A percentile compares a stretch with the other conserved stretches of the same genome.
Conservation (phyloP, 768 basidiomycete species). For the Fistulinella prunicolor region DNA sequence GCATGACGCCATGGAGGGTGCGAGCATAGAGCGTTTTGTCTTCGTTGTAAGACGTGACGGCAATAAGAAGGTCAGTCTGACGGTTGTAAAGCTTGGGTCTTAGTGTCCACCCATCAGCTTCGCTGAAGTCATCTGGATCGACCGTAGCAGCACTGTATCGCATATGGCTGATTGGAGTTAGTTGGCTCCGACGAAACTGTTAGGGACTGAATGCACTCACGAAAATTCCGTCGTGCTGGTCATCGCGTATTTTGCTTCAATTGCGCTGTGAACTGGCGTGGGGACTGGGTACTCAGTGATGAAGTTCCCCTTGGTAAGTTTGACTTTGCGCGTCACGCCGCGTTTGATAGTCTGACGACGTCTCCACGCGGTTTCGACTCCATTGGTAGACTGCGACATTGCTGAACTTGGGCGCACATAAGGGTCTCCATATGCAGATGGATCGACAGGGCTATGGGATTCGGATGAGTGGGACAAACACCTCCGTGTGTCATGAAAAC, state of each 20-base stretch:
- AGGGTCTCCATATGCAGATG: constrained; percentile 64
- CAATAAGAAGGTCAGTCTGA: constrained; percentile 90
- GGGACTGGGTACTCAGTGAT: constrained; percentile 89
- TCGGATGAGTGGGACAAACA: constrained; percentile 3
- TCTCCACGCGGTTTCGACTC: constrained; percentile 59
- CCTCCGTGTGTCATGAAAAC: neutral
- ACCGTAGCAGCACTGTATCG: constrained; percentile 90
- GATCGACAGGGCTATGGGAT: constrained; percentile 47
- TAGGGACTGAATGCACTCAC: constrained; percentile 43
- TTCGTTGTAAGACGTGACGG: constrained; percentile 91
- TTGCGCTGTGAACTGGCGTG: constrained; percentile 75
- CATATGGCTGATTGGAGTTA: constrained; percentile 58
- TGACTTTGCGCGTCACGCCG: constrained; percentile 90
- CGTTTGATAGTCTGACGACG: constrained; percentile 90
- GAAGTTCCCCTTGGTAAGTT: constrained; percentile 90
- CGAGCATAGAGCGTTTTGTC: constrained; percentile 89
- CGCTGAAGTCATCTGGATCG: constrained; percentile 86
- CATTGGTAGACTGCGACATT: constrained; percentile 53
- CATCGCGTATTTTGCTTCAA: constrained; percentile 73
- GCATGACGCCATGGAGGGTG: constrained; percentile 93
- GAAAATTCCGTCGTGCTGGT: constrained; percentile 87
- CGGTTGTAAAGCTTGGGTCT: constrained; percentile 84
- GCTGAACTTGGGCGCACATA: constrained; percentile 54
- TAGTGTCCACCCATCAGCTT: constrained; percentile 79
- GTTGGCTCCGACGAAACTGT: neutral